These are phyloP conservation scores for Dioscorea zingiberensis DNA, from an alignment of 106 monocot genomes.

Conservation along the genomic window DNA sequence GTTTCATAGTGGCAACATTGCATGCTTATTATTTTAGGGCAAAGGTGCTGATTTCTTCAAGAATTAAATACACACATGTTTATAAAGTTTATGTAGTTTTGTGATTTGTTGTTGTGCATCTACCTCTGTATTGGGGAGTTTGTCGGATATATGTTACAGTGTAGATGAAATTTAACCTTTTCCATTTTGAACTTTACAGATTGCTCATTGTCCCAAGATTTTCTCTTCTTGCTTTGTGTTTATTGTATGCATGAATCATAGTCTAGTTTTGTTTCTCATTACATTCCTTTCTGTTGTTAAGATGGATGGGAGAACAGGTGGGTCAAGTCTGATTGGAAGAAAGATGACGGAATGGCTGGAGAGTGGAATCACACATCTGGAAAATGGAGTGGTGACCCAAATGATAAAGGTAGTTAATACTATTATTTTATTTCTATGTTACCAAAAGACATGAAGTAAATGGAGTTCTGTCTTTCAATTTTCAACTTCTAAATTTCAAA, in stretches of 20 bases:
- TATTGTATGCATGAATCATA: background rate
- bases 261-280: background rate
- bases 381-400: conserved; percentile 34
- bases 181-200: background rate
- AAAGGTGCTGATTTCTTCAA: no score
- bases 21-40: no score
- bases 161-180: background rate
- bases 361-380: conserved; percentile 33
- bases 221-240: background rate
- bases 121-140: no score
- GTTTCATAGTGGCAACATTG: no score
- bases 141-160: background rate
- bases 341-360: conserved; percentile 30
- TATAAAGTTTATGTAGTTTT: no score
- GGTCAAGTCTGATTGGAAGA: conserved; percentile 36
- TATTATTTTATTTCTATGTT: background rate
- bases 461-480: background rate
- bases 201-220: background rate
- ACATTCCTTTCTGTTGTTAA: background rate
- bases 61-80: no score
- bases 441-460: background rate
- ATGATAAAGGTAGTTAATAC: conserved; percentile 16
- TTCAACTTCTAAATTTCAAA: no score
- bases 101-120: no score
- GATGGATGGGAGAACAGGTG: conserved; percentile 37